These are phyloP conservation scores for Psilocybe cyanescens DNA, from an alignment of 768 basidiomycete species.

Conservation along the genomic window DNA sequence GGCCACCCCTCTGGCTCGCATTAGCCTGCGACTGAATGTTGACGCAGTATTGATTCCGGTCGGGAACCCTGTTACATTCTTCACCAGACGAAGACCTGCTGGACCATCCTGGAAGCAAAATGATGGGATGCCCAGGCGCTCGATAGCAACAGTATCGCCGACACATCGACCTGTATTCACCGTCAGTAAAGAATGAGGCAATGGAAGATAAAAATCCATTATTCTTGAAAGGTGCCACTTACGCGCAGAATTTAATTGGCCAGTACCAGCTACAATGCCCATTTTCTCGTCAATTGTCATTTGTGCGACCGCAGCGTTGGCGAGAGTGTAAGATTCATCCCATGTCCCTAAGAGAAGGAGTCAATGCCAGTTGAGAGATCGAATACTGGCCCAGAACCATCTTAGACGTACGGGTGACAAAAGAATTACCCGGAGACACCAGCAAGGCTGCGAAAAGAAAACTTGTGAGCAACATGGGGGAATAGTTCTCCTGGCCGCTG, in stretches of 20 bases:
- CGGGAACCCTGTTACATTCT: constrained; percentile 56
- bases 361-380: not conserved
- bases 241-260: constrained; percentile 43
- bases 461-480: constrained; percentile 8
- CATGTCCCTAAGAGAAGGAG: constrained; percentile 40
- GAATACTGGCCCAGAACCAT: not conserved
- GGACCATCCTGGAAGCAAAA: constrained; percentile 55
- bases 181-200: not conserved
- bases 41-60: constrained; percentile 58
- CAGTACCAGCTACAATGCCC: constrained; percentile 48
- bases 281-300: constrained; percentile 52
- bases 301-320: constrained; percentile 35
- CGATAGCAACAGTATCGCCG: constrained; percentile 47
- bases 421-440: constrained; percentile 11
- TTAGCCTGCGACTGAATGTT: constrained; percentile 62
- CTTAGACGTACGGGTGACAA: constrained; percentile 16
- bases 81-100: constrained; percentile 44
- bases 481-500: not conserved
- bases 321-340: constrained; percentile 45
- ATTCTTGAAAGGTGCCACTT: constrained; percentile 7
- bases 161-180: constrained; percentile 44
- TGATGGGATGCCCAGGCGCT: constrained; percentile 45
- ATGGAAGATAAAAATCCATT: not conserved
- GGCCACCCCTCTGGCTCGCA: constrained; percentile 63
- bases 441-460: constrained; percentile 8